Conservation (phyloP, 495 filamentous ascomycete species). For the Xylaria grammica region DNA sequence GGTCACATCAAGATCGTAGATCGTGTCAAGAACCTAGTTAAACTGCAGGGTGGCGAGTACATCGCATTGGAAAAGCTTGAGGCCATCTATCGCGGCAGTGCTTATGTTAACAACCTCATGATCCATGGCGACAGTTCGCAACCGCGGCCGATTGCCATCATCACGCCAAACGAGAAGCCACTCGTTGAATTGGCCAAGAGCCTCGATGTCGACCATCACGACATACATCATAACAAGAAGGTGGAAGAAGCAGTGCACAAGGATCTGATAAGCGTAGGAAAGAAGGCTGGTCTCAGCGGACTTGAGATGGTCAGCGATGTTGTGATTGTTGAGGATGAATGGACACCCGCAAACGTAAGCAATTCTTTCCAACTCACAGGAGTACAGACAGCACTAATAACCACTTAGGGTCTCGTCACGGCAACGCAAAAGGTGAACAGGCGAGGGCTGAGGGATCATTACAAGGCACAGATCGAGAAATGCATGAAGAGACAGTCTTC, state of each 20-base stretch:
- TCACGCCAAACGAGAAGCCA: constrained; percentile 60
- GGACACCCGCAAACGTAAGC: constrained; percentile 66
- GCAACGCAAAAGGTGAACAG: constrained; percentile 69
- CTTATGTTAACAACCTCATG: constrained; percentile 63
- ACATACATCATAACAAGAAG: constrained; percentile 50
- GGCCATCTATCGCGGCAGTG: constrained; percentile 62
- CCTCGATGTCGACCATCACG: constrained; percentile 54
- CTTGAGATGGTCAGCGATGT: constrained; percentile 67
- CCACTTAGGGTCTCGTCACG: constrained; percentile 59
- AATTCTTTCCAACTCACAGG: neutral
- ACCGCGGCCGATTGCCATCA: constrained; percentile 61
- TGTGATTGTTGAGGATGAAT: constrained; percentile 67
- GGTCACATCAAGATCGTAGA: constrained; percentile 89
- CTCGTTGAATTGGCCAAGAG: constrained; percentile 57
- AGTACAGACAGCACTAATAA: constrained; percentile 28
- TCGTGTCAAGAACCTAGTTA: constrained; percentile 84
- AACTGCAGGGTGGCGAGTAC: constrained; percentile 69
- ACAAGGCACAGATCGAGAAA: constrained; percentile 60
- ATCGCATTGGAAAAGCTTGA: constrained; percentile 72
- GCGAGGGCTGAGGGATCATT: constrained; percentile 56
- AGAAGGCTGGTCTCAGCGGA: constrained; percentile 54
- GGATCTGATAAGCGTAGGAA: constrained; percentile 57
- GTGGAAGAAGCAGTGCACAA: constrained; percentile 57
- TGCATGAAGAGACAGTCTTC: constrained; percentile 39
- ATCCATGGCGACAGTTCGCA: constrained; percentile 59